Evolutionary conservation across 345 rosid genomes (phyloP), one percentile per base, ranked within the genome.

Genomic region (Hibiscus syriacus): DNA sequence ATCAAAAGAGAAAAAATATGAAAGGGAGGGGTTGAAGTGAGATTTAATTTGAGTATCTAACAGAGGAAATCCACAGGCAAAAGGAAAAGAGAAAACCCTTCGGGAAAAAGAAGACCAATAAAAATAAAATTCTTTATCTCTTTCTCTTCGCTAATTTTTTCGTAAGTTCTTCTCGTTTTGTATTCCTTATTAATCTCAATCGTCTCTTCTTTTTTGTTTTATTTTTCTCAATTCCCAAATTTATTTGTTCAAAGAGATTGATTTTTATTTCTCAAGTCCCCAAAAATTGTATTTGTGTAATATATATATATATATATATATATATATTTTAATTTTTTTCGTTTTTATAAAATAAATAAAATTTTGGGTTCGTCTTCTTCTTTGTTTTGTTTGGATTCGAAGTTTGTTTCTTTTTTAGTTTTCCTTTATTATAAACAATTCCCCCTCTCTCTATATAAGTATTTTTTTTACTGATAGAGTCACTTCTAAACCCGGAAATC

Each of bases 361-460:
- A 20, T 56, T 52, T 55, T 53, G 38, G 27, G 58, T 4, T 13
- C 17, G 5, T 32, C 39, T 50, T 20, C 55, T 50, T 50, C 26
- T 66, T 62, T 22, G 50, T 39, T 59, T 59, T 69, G 53, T 64
- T 65, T 69, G 48, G 36, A 65, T 72, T 72, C n/a, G 29, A n/a
- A 77, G 60, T 64, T 53, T 14, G n/a, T 65, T 45, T 22, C 2
- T 23, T 50, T n/a, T 50, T 32, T 7, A 53, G 14, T 17, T 57
- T 55, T 56, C 2, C 6, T 57, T 9, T 30, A 5, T 22, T 29
- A 32, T 4, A 5, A 32, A 32, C 7, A 34, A 34, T 34, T 34
- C 39, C 26, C 22, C 27, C 11, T n/a, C 39, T 38, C 22, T 41
- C 11, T n/a, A 7, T 49, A 4, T 34, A n/a, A n/a, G n/a, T n/a